Evolutionary conservation across 257 asterid genomes (phyloP).

Genomic region (Penstemon newberryi): DNA sequence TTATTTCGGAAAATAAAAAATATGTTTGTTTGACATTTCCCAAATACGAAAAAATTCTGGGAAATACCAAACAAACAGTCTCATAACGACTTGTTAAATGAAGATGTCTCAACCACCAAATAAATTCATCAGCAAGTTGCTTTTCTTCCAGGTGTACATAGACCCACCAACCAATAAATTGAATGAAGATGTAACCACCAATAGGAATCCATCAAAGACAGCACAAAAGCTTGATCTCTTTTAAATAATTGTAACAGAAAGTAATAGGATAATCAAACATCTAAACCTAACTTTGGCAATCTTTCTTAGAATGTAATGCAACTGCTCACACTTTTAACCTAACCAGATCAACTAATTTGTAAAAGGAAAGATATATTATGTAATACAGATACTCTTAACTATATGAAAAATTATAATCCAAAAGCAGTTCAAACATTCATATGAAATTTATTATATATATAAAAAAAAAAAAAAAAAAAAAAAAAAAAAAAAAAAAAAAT

Average conservation of each 20-base stretch:
- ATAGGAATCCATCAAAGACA: slow-evolving; percentile 21
- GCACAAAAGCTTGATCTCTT: too few relatives aligned
- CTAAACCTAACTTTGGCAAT: slow-evolving; percentile 25
- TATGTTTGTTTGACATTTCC: too few relatives aligned
- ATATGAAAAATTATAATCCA: too few relatives aligned
- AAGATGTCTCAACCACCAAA: slow-evolving; percentile 34
- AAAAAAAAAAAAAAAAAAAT: too few relatives aligned
- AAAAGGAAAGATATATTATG: neutral
- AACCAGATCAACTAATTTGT: slow-evolving; percentile 28
- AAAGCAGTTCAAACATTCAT: too few relatives aligned
- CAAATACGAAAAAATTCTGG: too few relatives aligned
- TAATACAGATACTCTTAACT: too few relatives aligned
- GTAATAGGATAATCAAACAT: neutral
- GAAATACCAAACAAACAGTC: too few relatives aligned
- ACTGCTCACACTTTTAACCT: slow-evolving; percentile 31
- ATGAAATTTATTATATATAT: too few relatives aligned
- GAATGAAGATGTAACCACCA: slow-evolving; percentile 27
- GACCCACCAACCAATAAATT: slow-evolving; percentile 34
- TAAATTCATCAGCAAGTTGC: slow-evolving; percentile 32
- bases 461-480: too few relatives aligned
- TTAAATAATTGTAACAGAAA: neutral
- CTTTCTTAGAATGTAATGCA: slow-evolving; percentile 34
- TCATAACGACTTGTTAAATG: neutral
- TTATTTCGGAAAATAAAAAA: too few relatives aligned
- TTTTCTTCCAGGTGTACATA: slow-evolving; percentile 33